These are phyloP conservation scores for Cetradonia linearis DNA, from an alignment of 495 filamentous ascomycete genomes.

Conservation along the genomic window DNA sequence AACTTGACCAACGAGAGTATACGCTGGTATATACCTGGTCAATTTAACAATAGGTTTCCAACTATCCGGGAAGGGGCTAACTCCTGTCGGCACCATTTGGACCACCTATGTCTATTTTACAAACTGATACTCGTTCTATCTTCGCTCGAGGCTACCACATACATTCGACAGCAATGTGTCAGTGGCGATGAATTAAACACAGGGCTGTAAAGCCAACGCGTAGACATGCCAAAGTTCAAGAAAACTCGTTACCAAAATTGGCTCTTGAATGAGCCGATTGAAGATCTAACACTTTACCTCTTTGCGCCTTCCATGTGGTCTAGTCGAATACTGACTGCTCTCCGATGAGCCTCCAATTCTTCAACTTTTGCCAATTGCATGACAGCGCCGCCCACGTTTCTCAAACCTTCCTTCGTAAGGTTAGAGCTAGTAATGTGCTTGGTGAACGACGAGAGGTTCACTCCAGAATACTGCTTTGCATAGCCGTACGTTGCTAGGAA, in stretches of 20 bases:
- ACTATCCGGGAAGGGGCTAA: background rate
- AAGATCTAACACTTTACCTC: background rate
- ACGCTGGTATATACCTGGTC: background rate
- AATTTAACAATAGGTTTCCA: background rate
- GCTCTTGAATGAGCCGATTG: background rate
- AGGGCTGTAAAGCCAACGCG: background rate
- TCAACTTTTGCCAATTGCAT: constrained; percentile 92
- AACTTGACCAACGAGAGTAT: too few species aligned
- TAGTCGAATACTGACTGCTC: constrained; percentile 82
- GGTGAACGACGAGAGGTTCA: constrained; percentile 87
- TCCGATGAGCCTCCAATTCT: constrained; percentile 85
- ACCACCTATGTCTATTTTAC: background rate
- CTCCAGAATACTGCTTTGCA: constrained; percentile 94
- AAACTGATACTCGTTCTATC: background rate
- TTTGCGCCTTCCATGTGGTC: constrained; percentile 45
- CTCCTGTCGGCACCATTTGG: background rate
- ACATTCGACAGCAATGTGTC: background rate
- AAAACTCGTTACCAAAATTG: background rate
- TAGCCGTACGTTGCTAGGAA: constrained; percentile 84
- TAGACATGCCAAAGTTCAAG: background rate
- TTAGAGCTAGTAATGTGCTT: constrained; percentile 94
- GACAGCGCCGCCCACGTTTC: constrained; percentile 74
- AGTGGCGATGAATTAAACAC: background rate
- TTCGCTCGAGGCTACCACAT: background rate
- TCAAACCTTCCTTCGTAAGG: constrained; percentile 72